Base-by-base conservation (phyloP, 495 filamentous ascomycete genomes). In the Penicillium pancosmium region DNA sequence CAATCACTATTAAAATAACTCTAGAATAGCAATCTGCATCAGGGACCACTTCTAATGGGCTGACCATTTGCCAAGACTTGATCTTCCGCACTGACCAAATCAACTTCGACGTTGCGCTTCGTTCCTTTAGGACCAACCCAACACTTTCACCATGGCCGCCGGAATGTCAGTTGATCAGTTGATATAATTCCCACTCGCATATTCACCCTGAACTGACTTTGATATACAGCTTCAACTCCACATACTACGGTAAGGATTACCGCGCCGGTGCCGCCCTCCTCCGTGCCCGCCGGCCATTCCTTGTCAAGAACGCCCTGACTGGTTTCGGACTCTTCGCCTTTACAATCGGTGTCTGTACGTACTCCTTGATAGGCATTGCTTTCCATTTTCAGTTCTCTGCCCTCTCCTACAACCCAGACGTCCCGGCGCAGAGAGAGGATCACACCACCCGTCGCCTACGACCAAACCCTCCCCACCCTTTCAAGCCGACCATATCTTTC, bases 211-310 rank as follows among this genome's bases (percentile, higher is more conserved):
- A 12, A 13, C 31, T 48, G 21, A 62, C 69, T 67, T 63, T 35
- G 5, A 13, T 4, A 21, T 41, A 49, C 64, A 93, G 89, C 63
- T 77, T 89, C 65, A 88, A 88, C 68, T 90, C 91, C 13, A 89
- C 88, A 59, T 98, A 98, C 82, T 98, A 97, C 78, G 90, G 96
- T 74, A 83, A 86, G 68, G 79, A 90, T 66, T 87, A 89, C 75
- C 85, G 86, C 62, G 91, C 92, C 72, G 86, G 86, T 31, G 84
- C 90, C 23, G 88, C 94, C 21, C 86, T 99, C 57, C 86, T 96
- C 67, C 89, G 94, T 54, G 95, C 94, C 54, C 87, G 94, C 57
- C 84, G 88, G 63, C 94, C 95, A 49, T 98, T 92, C 74, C 85
- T 99, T 15, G 76, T 97, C 75, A 93, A 89, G 80, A 98, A 99